Base-by-base conservation (phyloP, 1,139 yeast species). In the Protomyces pachydermus region DNA sequence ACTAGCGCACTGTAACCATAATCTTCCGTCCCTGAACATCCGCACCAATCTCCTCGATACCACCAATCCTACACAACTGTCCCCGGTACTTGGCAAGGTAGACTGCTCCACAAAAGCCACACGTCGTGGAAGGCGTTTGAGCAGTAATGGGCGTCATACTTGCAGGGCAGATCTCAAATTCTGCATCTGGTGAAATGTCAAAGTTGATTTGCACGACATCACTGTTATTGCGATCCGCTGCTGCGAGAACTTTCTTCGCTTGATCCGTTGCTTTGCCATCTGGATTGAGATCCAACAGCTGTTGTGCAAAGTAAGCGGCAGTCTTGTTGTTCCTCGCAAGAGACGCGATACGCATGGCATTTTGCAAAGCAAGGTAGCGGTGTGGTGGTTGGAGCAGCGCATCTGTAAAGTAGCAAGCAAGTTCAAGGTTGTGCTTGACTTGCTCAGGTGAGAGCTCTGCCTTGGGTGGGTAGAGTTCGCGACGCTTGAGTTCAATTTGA, bases 371-470 rank as follows among this genome's bases (percentile, higher is more conserved):
- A 73, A 91, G 87, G 64, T 87, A 82, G 68, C 86, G 84, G 75
- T 95, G 98, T 5, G 87, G 86, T 55, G 88, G 85, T 70, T 88
- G 91, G 70, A 95, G 82, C 70, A 86, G 83, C 50, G 91, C 86
- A 73, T 84, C 84, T 18, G 98, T 90, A 79, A 95, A 95, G 77
- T 91, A 93, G 0, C 98, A 96, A 4, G 98, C 98, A 70, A 95
- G 80, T 75, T 93, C 98, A 72, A 95, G 81, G 73, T 89, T 91
- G 68, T 98, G 86, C 76, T 90, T 87, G 63, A 86, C 79, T 67
- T 90, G 89, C n/a, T 70, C 69, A 3, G 86, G 79, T 20, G 54
- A 50, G 25, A 58, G 23, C 48, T 87, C 89, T 12, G 62, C 32
- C 37, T 58, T 55, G 18, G 56, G 45, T 16, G 56, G 62, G 34